Conservation (phyloP, 176 grass and related monocot species). For the Rhipidocladum racemiflorum region DNA sequence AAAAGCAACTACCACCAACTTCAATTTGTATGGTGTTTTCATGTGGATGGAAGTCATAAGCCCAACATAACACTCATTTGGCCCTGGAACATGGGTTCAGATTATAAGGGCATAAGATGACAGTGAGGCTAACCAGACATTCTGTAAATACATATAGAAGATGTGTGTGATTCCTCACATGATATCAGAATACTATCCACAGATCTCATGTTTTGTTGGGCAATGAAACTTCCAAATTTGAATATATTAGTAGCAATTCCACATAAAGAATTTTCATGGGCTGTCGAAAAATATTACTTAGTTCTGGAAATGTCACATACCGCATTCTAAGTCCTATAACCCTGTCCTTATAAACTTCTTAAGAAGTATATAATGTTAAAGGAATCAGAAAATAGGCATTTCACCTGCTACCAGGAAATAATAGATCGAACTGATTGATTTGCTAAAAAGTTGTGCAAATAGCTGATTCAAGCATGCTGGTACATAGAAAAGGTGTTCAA, state of each 20-base stretch:
- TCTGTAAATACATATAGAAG: background rate
- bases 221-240: background rate
- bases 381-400: background rate
- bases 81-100: background rate
- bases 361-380: background rate
- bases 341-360: background rate
- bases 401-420: background rate
- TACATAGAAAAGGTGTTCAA: background rate
- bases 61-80: too few species aligned
- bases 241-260: background rate
- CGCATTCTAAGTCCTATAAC: background rate
- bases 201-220: background rate
- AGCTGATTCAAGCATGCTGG: background rate
- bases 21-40: background rate
- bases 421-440: background rate
- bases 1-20: background rate
- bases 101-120: background rate
- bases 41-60: too few species aligned
- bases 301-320: background rate
- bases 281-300: background rate
- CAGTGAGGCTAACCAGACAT: background rate
- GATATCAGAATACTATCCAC: background rate
- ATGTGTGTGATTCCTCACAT: background rate
- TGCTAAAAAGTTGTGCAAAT: background rate
- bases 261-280: background rate